Evolutionary conservation across 805 yeast genomes (phyloP).

Genomic region (Candida tibetensis): DNA sequence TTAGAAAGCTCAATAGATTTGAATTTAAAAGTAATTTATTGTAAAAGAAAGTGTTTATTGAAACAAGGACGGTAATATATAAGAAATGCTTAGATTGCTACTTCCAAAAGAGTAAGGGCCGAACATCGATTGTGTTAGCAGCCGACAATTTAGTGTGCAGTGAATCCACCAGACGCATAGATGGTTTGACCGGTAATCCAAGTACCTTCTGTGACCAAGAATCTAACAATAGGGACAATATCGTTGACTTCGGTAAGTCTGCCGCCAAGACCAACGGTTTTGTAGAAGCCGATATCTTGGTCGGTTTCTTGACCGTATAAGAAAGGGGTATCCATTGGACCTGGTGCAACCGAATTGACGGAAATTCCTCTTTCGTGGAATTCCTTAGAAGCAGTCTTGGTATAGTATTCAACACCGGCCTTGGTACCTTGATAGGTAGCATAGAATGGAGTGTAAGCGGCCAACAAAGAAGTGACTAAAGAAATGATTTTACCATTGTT

Average conservation of each 20-base stretch:
- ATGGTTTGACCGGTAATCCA: conserved; percentile 74
- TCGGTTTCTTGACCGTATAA: conserved; percentile 58
- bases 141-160: conserved; percentile 55
- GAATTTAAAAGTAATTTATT: neutral
- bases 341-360: conserved; percentile 60
- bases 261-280: conserved; percentile 46
- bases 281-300: conserved; percentile 52
- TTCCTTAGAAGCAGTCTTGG: conserved; percentile 56
- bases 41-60: neutral
- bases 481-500: conserved; percentile 55
- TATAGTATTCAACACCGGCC: conserved; percentile 52
- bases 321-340: conserved; percentile 68
- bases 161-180: conserved; percentile 62
- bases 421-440: conserved; percentile 56
- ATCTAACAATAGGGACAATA: conserved; percentile 60
- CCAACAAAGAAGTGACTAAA: conserved; percentile 61
- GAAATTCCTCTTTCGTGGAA: conserved; percentile 43
- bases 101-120: neutral
- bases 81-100: neutral
- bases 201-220: conserved; percentile 60
- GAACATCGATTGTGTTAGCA: too few species aligned
- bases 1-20: neutral
- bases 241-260: conserved; percentile 58
- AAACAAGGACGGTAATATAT: neutral
- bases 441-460: conserved; percentile 58